Base-by-base conservation (phyloP, 176 grass and related monocot genomes). In the Triticum aestivum region DNA sequence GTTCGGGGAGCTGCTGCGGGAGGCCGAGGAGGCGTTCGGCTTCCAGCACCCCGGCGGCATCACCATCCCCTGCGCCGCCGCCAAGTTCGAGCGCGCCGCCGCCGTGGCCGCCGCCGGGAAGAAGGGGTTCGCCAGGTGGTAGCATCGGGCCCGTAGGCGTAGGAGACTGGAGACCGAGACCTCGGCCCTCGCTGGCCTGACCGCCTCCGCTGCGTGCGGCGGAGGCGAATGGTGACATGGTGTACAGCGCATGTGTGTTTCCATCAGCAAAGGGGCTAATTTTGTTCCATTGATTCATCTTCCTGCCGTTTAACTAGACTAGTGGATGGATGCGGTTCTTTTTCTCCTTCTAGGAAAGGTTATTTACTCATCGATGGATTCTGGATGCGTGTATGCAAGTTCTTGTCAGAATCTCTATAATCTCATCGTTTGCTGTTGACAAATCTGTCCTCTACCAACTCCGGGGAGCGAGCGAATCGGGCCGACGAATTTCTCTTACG, bases 1-100 rank as follows among this genome's bases (percentile, higher is more conserved):
- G 88, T 98, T 98, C 73, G 91, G 90, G 8, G 93, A 96, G 79
- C 84, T 98, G 86, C 83, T 98, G 56, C 37, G 69, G 82, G 96
- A 98, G 92, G 93, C 96, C 4, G 94, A 98, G 91, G 90, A 92
- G 90, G 90, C 92, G 88, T 96, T 96, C 71, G 96, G 96, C 4
- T 98, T 92, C 90, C 89, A 92, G 41, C 96, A 98, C 77, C 93
- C 96, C 65, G 93, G 96, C 49, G 93, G 90, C 85, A 96, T 98
- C 94, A 98, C 94, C 61, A 98, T 98, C 82, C 96, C 96, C 44
- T 95, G 93, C 88, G 86, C 93, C 65, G 94, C 82, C 37, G 85
- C 96, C 12, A 61, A 79, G 6, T 98, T 98, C 79, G 96, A 98
- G 90, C 83, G 67, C 11, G 92, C 88, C 56, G 78, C 86, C 9